These are phyloP conservation scores for Trichothecium roseum DNA, from an alignment of 2,329 filamentous ascomycete genomes.

Conservation along the genomic window DNA sequence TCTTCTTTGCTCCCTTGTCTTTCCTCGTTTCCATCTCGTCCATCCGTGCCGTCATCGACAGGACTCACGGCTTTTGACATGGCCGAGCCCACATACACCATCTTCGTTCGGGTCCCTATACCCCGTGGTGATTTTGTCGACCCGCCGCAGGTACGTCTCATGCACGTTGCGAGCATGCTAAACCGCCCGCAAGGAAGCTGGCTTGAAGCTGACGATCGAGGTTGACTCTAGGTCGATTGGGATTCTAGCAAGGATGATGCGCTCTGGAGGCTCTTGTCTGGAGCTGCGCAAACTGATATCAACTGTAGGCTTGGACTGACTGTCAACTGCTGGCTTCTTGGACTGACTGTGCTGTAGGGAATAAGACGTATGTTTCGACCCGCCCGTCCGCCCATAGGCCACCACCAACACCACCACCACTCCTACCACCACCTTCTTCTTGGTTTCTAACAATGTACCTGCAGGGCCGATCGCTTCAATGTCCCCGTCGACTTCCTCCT, in stretches of 20 bases:
- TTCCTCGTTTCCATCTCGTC: no score
- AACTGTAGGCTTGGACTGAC: slow-evolving; percentile 54
- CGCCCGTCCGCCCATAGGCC: not conserved
- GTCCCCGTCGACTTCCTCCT: slow-evolving; percentile 83
- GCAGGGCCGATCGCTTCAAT: slow-evolving; percentile 64
- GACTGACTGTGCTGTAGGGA: slow-evolving; percentile 43
- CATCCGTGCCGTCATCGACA: no score
- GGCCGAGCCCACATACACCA: slow-evolving; percentile 53
- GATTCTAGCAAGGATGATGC: slow-evolving; percentile 75
- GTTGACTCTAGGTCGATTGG: slow-evolving; percentile 67
- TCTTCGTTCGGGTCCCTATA: slow-evolving; percentile 86
- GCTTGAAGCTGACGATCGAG: slow-evolving; percentile 4
- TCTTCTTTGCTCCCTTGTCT: no score
- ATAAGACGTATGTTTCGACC: slow-evolving; percentile 52
- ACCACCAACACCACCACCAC: slow-evolving; percentile 1
- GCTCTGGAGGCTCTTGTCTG: slow-evolving; percentile 83
- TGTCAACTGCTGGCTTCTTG: slow-evolving; percentile 6
- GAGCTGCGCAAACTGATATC: slow-evolving; percentile 70
- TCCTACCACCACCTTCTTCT: no score
- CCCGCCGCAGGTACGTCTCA: slow-evolving; percentile 63
- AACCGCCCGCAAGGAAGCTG: not conserved
- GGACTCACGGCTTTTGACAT: not conserved
- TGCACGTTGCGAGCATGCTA: slow-evolving; percentile 5
- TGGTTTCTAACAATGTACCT: slow-evolving; percentile 12
- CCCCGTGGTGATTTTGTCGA: slow-evolving; percentile 80